These are phyloP conservation scores for Pseudogymnoascus verrucosus DNA, from an alignment of 2,329 filamentous ascomycete species.

Conservation along the genomic window DNA sequence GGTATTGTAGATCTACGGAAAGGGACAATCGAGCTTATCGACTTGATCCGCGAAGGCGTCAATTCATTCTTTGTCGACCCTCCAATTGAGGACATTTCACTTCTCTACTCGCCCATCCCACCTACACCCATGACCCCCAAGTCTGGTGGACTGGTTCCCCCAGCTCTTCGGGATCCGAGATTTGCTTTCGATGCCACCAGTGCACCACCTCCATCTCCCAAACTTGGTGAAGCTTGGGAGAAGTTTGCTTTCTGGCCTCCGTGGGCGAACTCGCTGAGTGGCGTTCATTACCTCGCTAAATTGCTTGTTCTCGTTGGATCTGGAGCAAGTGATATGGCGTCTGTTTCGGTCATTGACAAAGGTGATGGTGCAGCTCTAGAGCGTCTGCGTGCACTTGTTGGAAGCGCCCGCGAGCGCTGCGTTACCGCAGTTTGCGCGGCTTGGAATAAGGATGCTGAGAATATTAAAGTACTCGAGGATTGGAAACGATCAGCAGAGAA, in stretches of 20 bases:
- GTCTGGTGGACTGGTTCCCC: constrained; percentile 44
- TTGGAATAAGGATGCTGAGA: constrained; percentile 90
- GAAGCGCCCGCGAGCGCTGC: constrained; percentile 72
- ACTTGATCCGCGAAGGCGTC: constrained; percentile 71
- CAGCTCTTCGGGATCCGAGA: constrained; percentile 57
- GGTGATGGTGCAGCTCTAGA: constrained; percentile 55
- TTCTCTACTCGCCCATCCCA: constrained; percentile 74
- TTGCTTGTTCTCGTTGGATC: constrained; percentile 77
- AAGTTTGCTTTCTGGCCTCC: constrained; percentile 95
- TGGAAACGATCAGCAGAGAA: constrained; percentile 80
- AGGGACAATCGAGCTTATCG: constrained; percentile 74
- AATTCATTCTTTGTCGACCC: constrained; percentile 77
- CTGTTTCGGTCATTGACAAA: constrained; percentile 56
- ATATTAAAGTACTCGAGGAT: constrained; percentile 85
- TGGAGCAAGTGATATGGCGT: constrained; percentile 77
- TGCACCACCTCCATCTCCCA: constrained; percentile 68
- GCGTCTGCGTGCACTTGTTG: constrained; percentile 66
- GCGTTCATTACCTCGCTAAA: constrained; percentile 81
- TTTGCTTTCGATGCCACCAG: constrained; percentile 76
- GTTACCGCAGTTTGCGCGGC: constrained; percentile 78
- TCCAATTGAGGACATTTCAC: constrained; percentile 83
- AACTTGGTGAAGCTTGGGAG: constrained; percentile 79
- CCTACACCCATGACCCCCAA: constrained; percentile 60
- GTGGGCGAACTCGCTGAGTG: constrained; percentile 82
- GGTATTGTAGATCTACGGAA: constrained; percentile 66